Conservation (phyloP, 345 rosid species). For the Euclidium syriacum region DNA sequence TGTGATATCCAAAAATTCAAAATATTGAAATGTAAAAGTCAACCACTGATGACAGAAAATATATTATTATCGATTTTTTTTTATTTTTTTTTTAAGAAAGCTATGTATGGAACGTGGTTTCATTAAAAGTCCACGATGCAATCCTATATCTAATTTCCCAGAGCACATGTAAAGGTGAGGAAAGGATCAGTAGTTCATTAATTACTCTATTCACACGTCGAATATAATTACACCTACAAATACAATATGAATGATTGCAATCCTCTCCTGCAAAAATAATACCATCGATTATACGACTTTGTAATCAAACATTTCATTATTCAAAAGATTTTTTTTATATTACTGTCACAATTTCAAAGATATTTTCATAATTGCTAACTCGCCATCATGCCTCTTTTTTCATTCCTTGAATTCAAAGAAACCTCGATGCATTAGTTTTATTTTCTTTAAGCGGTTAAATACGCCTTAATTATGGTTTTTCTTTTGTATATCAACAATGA, state of each 20-base stretch:
- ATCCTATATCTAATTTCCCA: background rate
- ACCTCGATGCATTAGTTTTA: slow-evolving; percentile 21
- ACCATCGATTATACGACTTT: slow-evolving; percentile 15
- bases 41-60: background rate
- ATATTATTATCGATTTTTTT: too few relatives aligned
- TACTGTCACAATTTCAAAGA: background rate
- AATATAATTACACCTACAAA: slow-evolving; percentile 16
- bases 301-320: slow-evolving; percentile 4
- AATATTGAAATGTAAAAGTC: background rate
- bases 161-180: slow-evolving; percentile 19
- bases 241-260: slow-evolving; percentile 13
- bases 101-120: background rate
- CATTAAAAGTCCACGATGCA: slow-evolving; percentile 25
- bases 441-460: slow-evolving; percentile 11
- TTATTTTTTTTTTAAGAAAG: too few relatives aligned
- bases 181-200: slow-evolving; percentile 1
- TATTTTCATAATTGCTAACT: slow-evolving; percentile 20
- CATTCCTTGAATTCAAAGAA: slow-evolving; percentile 30
- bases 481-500: slow-evolving; percentile 1
- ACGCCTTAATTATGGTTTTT: background rate
- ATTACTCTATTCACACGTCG: slow-evolving; percentile 24
- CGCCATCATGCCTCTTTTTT: slow-evolving; percentile 25
- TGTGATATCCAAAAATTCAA: background rate
- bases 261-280: slow-evolving; percentile 14
- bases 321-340: background rate